Evolutionary conservation across 2,329 filamentous ascomycete genomes (phyloP).

Genomic region (Hortaea werneckii): DNA sequence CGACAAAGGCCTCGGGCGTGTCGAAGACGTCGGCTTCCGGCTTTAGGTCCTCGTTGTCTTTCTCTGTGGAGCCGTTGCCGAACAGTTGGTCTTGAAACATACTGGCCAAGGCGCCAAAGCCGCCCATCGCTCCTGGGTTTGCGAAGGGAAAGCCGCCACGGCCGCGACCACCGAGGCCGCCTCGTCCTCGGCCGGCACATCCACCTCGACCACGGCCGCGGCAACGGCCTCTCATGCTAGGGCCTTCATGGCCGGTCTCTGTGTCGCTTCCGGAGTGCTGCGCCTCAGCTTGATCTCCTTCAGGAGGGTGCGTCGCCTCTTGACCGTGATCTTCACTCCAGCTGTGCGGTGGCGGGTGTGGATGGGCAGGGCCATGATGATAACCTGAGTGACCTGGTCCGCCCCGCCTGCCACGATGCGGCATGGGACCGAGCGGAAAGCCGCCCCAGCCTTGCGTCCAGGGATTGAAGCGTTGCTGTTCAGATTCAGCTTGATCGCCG

Average conservation of each 20-base stretch:
- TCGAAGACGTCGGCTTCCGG: constrained; percentile 70
- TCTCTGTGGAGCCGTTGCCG: constrained; percentile 31
- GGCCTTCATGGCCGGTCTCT: constrained; percentile 14
- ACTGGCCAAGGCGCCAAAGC: constrained; percentile 22
- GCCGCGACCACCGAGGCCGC: constrained; percentile 4
- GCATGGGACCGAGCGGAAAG: constrained; percentile 24
- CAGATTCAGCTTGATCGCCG: constrained; percentile 12
- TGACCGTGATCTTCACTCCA: background rate
- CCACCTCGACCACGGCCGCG: constrained; percentile 18
- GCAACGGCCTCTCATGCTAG: constrained; percentile 14
- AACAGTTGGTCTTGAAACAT: constrained; percentile 29
- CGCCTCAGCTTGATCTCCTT: constrained; percentile 1
- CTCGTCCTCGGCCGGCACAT: constrained; percentile 8
- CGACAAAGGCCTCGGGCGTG: constrained; percentile 52
- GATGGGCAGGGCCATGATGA: constrained; percentile 1
- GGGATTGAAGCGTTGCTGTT: constrained; percentile 4
- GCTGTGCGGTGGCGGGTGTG: background rate
- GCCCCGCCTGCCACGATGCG: constrained; percentile 16
- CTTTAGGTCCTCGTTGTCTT: constrained; percentile 37
- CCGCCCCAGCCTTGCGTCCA: constrained; percentile 28
- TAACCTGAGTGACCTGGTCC: background rate
- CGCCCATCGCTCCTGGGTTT: constrained; percentile 12
- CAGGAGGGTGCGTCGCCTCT: background rate
- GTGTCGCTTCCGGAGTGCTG: constrained; percentile 5
- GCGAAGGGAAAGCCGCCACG: constrained; percentile 4